Conservation (phyloP, 2,329 filamentous ascomycete species). For the Neopestalotiopsis rosae region DNA sequence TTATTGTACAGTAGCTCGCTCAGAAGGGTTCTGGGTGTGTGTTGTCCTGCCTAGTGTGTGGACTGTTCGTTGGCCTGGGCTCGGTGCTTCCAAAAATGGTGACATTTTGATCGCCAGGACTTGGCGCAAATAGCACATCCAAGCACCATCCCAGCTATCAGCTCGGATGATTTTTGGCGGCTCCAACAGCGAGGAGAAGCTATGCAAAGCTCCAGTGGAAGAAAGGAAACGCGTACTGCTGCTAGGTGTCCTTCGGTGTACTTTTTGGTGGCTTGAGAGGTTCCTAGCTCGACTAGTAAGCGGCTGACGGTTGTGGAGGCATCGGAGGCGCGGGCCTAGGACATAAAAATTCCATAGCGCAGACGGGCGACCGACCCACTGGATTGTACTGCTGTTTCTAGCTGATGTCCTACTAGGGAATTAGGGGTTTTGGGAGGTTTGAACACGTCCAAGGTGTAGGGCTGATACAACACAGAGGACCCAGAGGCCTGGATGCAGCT, state of each 20-base stretch:
- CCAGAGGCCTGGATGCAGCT: not conserved
- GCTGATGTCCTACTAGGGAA: not conserved
- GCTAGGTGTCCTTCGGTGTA: not conserved
- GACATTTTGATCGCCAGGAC: not conserved
- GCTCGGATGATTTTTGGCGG: not conserved
- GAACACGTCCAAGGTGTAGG: not conserved
- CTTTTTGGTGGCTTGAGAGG: no score
- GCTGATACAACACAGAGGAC: not conserved
- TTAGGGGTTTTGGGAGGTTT: not conserved
- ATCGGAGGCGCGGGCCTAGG: not conserved
- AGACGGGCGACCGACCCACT: not conserved
- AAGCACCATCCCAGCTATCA: not conserved
- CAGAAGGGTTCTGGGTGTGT: no score
- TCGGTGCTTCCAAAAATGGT: not conserved
- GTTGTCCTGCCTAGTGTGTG: not conserved
- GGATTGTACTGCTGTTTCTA: not conserved
- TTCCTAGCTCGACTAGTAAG: not conserved
- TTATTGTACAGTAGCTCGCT: no score
- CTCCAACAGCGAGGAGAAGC: not conserved
- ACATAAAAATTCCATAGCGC: not conserved
- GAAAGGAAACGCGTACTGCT: not conserved
- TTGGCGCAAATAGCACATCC: not conserved
- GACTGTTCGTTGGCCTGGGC: not conserved
- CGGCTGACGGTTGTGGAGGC: not conserved
- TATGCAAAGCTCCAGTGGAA: not conserved